Conservation (phyloP, 2,329 filamentous ascomycete species). For the Talaromyces islandicus region DNA sequence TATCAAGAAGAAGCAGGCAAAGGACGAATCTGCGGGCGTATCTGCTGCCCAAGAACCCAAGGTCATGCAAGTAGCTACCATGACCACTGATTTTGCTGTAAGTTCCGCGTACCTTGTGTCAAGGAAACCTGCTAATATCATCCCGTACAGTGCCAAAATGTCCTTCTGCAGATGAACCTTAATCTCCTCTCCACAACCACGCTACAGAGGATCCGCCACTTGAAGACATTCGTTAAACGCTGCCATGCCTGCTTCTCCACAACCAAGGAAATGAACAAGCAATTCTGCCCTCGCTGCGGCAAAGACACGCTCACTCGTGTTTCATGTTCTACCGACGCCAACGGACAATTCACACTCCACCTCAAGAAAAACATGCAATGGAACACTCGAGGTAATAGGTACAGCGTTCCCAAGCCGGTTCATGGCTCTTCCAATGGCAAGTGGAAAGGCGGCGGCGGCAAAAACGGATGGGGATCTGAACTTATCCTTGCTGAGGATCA, state of each 20-base stretch:
- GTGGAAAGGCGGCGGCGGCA: slow-evolving; percentile 62
- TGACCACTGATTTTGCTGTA: slow-evolving; percentile 96
- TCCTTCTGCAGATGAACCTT: slow-evolving; percentile 88
- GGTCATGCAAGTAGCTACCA: slow-evolving; percentile 77
- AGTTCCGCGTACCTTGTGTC: slow-evolving; percentile 10
- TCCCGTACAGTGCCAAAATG: slow-evolving; percentile 62
- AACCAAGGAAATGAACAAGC: slow-evolving; percentile 75
- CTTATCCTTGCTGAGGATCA: slow-evolving; percentile 91
- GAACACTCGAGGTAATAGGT: slow-evolving; percentile 89
- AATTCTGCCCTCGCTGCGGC: slow-evolving; percentile 90
- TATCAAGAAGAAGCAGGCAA: slow-evolving; percentile 73
- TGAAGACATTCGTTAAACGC: slow-evolving; percentile 84
- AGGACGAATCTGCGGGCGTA: slow-evolving; percentile 51
- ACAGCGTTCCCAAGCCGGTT: slow-evolving; percentile 85
- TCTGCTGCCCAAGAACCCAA: slow-evolving; percentile 50
- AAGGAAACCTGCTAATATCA: neutral
- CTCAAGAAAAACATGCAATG: slow-evolving; percentile 93
- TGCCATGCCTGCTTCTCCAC: slow-evolving; percentile 91
- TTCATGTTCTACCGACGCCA: slow-evolving; percentile 74
- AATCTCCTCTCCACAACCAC: slow-evolving; percentile 71
- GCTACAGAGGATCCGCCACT: slow-evolving; percentile 71
- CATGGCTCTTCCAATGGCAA: slow-evolving; percentile 77
- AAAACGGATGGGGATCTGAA: slow-evolving; percentile 78
- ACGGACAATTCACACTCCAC: slow-evolving; percentile 77
- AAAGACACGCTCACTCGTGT: slow-evolving; percentile 80